A percentile compares a stretch with the other conserved stretches of the same genome.
phyloP scores from a whole-genome alignment of 805 yeast genomes.

The Lipomyces orientalis region DNA sequence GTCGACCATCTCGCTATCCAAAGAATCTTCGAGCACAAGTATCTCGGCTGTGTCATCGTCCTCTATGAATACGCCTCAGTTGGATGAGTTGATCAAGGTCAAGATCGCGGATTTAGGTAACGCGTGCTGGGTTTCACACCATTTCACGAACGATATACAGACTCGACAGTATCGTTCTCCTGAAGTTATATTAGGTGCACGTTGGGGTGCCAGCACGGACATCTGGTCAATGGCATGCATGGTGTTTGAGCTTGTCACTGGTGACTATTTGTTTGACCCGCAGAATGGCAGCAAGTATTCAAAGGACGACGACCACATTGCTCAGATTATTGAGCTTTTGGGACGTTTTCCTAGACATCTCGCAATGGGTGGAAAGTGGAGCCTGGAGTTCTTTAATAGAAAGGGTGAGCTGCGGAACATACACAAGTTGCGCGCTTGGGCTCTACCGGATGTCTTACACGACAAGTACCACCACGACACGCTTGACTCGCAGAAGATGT shows the following conservation, averaged over 20 bases:
- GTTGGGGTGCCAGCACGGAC: slow-evolving; percentile 96
- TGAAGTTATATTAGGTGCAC: slow-evolving; percentile 76
- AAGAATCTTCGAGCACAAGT: slow-evolving; percentile 1
- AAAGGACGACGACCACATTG: slow-evolving; percentile 95
- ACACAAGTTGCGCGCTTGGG: slow-evolving; percentile 86
- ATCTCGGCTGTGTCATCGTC: slow-evolving; percentile 22
- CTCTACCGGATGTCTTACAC: slow-evolving; percentile 73
- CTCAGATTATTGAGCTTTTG: slow-evolving; percentile 86
- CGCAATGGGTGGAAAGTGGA: slow-evolving; percentile 64
- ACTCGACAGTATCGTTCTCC: slow-evolving; percentile 94
- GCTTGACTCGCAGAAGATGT: slow-evolving; percentile 70
- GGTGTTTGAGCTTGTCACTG: slow-evolving; percentile 87
- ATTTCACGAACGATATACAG: slow-evolving; percentile 87
- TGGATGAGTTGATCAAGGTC: slow-evolving; percentile 64
- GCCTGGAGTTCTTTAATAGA: slow-evolving; percentile 65
- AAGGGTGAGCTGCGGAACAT: slow-evolving; percentile 78
- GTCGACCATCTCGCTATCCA: slow-evolving; percentile 33
- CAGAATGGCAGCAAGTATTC: slow-evolving; percentile 61
- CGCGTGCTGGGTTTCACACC: slow-evolving; percentile 81
- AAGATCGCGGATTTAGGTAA: slow-evolving; percentile 95
- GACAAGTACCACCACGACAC: slow-evolving; percentile 83
- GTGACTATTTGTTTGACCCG: slow-evolving; percentile 94
- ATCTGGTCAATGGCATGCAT: slow-evolving; percentile 96
- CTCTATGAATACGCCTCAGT: slow-evolving; percentile 26
- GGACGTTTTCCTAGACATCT: slow-evolving; percentile 69